Conservation (phyloP, 768 basidiomycete genomes). For the Neoboletus brunneissimus region DNA sequence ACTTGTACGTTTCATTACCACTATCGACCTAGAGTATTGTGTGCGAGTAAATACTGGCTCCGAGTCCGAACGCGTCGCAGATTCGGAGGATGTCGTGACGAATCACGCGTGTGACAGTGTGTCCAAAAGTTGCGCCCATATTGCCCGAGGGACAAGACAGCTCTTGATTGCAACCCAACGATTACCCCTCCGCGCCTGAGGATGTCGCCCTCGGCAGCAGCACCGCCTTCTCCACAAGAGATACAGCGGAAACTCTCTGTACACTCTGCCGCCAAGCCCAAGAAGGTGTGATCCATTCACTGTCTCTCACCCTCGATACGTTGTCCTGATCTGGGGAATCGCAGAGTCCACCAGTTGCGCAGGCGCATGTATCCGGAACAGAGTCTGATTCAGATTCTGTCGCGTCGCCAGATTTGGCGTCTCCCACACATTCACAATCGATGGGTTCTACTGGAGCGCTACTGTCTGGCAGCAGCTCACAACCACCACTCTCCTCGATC, state of each 20-base stretch:
- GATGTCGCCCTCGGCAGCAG: slow-evolving; percentile 30
- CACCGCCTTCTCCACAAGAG: slow-evolving; percentile 84
- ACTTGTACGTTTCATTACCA: neutral
- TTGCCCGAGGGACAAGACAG: neutral
- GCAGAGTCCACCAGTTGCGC: slow-evolving; percentile 31
- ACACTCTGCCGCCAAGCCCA: slow-evolving; percentile 55
- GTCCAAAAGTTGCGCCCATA: slow-evolving; percentile 15
- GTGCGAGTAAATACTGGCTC: neutral
- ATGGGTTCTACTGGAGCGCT: slow-evolving; percentile 30
- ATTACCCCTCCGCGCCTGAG: slow-evolving; percentile 9
- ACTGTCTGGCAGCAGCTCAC: slow-evolving; percentile 33
- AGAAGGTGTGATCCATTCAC: slow-evolving; percentile 38
- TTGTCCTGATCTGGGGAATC: slow-evolving; percentile 18
- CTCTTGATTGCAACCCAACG: slow-evolving; percentile 16
- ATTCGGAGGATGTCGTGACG: slow-evolving; percentile 14
- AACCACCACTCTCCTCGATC: slow-evolving; percentile 68
- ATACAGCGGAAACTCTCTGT: slow-evolving; percentile 82
- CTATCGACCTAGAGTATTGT: neutral
- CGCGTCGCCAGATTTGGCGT: slow-evolving; percentile 50
- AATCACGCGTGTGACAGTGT: slow-evolving; percentile 23
- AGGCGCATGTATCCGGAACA: slow-evolving; percentile 57
- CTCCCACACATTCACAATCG: slow-evolving; percentile 37
- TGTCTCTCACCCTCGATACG: neutral
- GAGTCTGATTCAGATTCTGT: slow-evolving; percentile 87
- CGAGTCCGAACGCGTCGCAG: slow-evolving; percentile 17